phyloP scores from a whole-genome alignment of 2,329 filamentous ascomycete genomes.

The Ophiostoma fasciatum region DNA sequence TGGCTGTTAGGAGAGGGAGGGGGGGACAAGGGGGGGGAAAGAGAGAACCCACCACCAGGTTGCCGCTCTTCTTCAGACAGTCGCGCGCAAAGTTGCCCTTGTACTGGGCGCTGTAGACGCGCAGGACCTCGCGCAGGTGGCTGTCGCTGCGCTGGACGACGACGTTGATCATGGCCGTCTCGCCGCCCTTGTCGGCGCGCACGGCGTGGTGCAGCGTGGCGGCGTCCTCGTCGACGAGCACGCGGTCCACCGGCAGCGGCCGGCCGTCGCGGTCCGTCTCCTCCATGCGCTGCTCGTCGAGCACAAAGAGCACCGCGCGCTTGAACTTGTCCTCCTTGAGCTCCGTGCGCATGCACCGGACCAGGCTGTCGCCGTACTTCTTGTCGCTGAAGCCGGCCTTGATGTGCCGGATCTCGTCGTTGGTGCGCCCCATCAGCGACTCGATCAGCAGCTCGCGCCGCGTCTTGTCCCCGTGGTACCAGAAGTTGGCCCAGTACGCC shows the following conservation, averaged over 20 bases:
- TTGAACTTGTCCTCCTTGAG: conserved; percentile 95
- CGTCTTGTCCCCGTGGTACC: conserved; percentile 80
- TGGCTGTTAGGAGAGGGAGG: conserved; percentile 22
- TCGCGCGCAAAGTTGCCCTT: conserved; percentile 74
- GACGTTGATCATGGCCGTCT: conserved; percentile 75
- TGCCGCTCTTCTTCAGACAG: conserved; percentile 75
- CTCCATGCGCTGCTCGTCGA: conserved; percentile 74
- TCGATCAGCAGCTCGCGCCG: conserved; percentile 86
- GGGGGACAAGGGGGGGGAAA: conserved; percentile 2
- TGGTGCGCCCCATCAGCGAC: conserved; percentile 75
- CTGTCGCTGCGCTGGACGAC: conserved; percentile 66
- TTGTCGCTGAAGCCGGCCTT: conserved; percentile 84
- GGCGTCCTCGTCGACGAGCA: conserved; percentile 56
- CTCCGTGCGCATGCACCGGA: conserved; percentile 80
- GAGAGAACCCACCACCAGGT: conserved; percentile 60
- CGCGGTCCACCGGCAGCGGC: conserved; percentile 39
- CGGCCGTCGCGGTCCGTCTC: conserved; percentile 55
- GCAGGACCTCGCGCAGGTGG: conserved; percentile 68
- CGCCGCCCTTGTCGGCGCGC: conserved; percentile 63
- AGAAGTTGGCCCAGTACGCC: conserved; percentile 96
- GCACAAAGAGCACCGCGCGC: conserved; percentile 64
- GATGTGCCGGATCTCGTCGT: conserved; percentile 74
- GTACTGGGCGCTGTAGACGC: conserved; percentile 59
- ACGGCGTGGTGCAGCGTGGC: conserved; percentile 53
- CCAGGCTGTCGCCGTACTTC: conserved; percentile 70